Percentiles rank a stretch among this genome's conserved stretches.
These are phyloP conservation scores for Hymenoscyphus infarciens DNA, from an alignment of 2,329 filamentous ascomycete genomes.

Conservation along the genomic window DNA sequence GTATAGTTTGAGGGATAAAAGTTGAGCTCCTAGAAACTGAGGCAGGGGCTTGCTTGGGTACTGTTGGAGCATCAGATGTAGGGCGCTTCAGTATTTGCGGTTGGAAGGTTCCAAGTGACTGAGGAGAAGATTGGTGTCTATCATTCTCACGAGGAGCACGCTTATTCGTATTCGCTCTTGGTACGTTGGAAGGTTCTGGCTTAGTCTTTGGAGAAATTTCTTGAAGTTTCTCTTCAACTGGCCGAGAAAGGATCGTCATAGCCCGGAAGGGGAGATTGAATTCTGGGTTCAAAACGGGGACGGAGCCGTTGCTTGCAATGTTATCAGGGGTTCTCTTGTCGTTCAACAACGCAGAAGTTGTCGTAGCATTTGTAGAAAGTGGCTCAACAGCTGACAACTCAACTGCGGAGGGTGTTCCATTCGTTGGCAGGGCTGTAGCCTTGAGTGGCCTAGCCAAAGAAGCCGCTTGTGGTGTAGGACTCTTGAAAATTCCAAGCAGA, in stretches of 20 bases:
- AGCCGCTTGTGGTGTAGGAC: slow-evolving; percentile 24
- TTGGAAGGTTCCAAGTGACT: slow-evolving; percentile 43
- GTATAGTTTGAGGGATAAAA: slow-evolving; percentile 22
- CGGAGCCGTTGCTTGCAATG: slow-evolving; percentile 14
- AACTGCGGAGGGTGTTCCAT: slow-evolving; percentile 31
- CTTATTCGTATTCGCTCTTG: slow-evolving; percentile 17
- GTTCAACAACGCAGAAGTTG: slow-evolving; percentile 21
- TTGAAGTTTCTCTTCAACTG: slow-evolving; percentile 19
- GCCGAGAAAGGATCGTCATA: slow-evolving; percentile 30
- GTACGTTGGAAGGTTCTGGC: not conserved
- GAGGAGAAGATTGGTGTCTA: slow-evolving; percentile 2
- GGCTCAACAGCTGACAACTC: slow-evolving; percentile 35
- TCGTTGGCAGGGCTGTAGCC: slow-evolving; percentile 27
- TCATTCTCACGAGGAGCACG: not conserved
- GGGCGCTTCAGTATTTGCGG: slow-evolving; percentile 52
- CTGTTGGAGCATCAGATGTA: slow-evolving; percentile 36
- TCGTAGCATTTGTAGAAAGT: slow-evolving; percentile 22
- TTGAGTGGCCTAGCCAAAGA: slow-evolving; percentile 15
- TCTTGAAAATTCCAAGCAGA: slow-evolving; percentile 33
- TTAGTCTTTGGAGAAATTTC: slow-evolving; percentile 12
- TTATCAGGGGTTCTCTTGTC: slow-evolving; percentile 24
- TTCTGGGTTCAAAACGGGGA: slow-evolving; percentile 28
- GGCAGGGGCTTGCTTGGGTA: slow-evolving; percentile 21
- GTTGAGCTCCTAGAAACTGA: not conserved
- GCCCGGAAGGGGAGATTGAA: slow-evolving; percentile 30